phyloP scores from a whole-genome alignment of 73 alveolate species.

The Uronychia binucleata region DNA sequence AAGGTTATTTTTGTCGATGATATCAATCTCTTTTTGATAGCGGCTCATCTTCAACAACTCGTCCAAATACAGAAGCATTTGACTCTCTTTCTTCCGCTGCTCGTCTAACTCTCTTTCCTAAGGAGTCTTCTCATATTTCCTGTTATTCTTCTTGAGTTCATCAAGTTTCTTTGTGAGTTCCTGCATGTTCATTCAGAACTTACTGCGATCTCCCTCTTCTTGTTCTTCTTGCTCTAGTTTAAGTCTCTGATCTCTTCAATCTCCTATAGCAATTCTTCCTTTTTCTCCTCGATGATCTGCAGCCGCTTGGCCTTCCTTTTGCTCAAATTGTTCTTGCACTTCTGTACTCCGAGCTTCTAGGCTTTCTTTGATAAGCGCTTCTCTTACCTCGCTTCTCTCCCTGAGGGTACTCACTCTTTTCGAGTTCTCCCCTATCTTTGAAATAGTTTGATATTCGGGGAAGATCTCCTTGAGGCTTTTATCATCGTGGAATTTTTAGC shows the following conservation, averaged over 20 bases:
- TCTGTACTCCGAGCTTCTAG: neutral
- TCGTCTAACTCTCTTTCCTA: neutral
- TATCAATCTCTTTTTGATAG: neutral
- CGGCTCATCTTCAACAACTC: neutral
- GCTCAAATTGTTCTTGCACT: neutral
- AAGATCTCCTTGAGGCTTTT: neutral
- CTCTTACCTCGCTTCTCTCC: neutral
- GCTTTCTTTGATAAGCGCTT: neutral
- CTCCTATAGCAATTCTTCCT: neutral
- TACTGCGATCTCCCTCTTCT: neutral
- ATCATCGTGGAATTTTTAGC: neutral
- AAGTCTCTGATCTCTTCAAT: neutral
- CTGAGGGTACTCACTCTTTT: neutral
- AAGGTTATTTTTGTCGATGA: neutral
- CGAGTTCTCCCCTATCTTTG: neutral
- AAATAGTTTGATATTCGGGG: neutral
- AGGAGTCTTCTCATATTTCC: neutral
- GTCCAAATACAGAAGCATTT: neutral
- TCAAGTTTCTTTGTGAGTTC: neutral
- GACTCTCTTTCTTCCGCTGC: neutral
- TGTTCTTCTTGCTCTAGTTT: neutral
- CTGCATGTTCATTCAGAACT: neutral
- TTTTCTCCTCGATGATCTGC: neutral
- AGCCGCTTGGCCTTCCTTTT: neutral
- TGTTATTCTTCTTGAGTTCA: neutral